These are phyloP conservation scores for Diutina ranongensis DNA, from an alignment of 1,139 yeast genomes.

Conservation along the genomic window DNA sequence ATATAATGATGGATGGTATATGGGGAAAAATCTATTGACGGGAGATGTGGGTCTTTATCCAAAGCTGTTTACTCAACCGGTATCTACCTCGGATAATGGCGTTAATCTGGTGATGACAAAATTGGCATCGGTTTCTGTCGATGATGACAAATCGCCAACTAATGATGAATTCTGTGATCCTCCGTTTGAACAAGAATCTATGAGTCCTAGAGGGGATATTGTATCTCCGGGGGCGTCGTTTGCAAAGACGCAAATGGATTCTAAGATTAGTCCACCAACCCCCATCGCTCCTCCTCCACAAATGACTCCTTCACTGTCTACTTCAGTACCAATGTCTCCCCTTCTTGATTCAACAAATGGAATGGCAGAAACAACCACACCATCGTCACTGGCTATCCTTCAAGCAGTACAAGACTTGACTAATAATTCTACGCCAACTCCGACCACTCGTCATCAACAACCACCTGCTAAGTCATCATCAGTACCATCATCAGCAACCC, in stretches of 20 bases:
- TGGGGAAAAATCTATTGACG: constrained; percentile 67
- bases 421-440: not conserved
- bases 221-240: not conserved
- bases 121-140: not conserved
- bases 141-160: not conserved
- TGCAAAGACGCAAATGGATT: too few relatives aligned
- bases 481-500: not conserved
- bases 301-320: too few relatives aligned
- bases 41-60: constrained; percentile 82
- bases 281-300: not conserved
- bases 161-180: not conserved
- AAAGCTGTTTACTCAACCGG: constrained; percentile 59
- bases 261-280: not conserved
- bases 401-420: not conserved
- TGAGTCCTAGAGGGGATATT: not conserved
- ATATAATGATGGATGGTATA: constrained; percentile 96
- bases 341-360: not conserved
- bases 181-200: constrained; percentile 2
- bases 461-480: not conserved
- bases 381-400: not conserved
- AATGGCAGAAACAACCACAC: not conserved
- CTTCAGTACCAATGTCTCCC: not conserved
- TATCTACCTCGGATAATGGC: constrained; percentile 8
- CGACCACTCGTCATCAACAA: not conserved
- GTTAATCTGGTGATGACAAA: not conserved